phyloP scores from a whole-genome alignment of 2,329 filamentous ascomycete species.

The Lachnellula hyalina region DNA sequence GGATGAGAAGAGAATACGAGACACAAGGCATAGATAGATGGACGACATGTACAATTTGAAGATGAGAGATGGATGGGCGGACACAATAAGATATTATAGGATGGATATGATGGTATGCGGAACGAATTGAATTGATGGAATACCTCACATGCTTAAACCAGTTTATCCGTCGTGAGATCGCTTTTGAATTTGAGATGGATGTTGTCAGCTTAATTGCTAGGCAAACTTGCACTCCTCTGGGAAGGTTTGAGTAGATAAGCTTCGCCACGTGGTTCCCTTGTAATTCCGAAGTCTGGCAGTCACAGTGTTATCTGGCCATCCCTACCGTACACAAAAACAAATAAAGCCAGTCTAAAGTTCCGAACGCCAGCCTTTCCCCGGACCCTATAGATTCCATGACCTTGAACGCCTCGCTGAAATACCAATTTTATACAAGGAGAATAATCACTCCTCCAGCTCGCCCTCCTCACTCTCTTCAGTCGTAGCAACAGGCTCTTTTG shows the following conservation, averaged over 20 bases:
- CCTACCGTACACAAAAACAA: neutral
- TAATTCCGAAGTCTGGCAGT: neutral
- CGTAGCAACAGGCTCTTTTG: neutral
- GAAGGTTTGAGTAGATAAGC: neutral
- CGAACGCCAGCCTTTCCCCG: neutral
- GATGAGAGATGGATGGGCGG: neutral
- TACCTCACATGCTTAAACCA: too few relatives aligned
- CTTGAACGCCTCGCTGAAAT: conserved; percentile 10
- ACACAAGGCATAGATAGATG: neutral
- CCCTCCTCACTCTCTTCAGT: conserved; percentile 22
- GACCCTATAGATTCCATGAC: neutral
- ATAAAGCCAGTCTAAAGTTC: neutral
- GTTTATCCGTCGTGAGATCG: neutral
- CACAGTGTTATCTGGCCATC: too few relatives aligned
- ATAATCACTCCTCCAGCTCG: conserved; percentile 19
- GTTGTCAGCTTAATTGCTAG: neutral
- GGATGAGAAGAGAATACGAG: neutral
- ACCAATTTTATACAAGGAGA: neutral
- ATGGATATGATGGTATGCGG: neutral
- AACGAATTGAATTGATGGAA: neutral
- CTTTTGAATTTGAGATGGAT: neutral
- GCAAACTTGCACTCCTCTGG: neutral
- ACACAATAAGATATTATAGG: neutral
- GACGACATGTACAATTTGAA: neutral
- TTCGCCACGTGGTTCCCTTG: neutral